phyloP scores from a whole-genome alignment of 2,329 filamentous ascomycete genomes.

The Arthroderma uncinatum region DNA sequence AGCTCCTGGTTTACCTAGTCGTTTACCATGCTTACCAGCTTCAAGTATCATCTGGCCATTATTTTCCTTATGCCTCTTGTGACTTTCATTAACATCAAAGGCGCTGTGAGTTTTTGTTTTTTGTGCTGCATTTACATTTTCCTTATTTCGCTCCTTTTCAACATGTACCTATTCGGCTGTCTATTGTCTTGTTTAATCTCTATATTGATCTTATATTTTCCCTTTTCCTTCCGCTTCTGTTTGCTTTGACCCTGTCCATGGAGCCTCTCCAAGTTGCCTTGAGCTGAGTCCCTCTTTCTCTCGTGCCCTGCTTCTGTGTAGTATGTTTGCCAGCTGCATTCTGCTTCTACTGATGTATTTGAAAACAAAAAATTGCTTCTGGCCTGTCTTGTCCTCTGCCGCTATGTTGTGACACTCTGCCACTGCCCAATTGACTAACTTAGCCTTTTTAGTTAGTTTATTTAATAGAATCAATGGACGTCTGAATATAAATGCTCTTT shows the following conservation, averaged over 20 bases:
- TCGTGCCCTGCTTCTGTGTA: neutral
- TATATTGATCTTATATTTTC: neutral
- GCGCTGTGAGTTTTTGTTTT: slow-evolving; percentile 1
- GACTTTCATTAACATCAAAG: slow-evolving; percentile 3
- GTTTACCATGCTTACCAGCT: neutral
- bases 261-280: neutral
- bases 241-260: neutral
- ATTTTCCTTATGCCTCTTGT: neutral
- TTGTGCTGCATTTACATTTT: slow-evolving; percentile 6
- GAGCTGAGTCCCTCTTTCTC: neutral
- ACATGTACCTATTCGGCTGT: slow-evolving; percentile 1
- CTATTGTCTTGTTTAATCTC: neutral
- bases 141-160: slow-evolving; percentile 7
- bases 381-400: neutral
- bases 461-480: neutral
- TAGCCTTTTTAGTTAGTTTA: neutral
- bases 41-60: slow-evolving; percentile 2
- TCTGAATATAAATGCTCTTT: neutral
- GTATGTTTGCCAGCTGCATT: neutral
- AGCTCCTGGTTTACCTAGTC: neutral
- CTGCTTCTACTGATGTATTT: neutral
- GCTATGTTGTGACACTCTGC: neutral
- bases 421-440: neutral
- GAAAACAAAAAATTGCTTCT: neutral
- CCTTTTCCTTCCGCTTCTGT: neutral